phyloP scores from a whole-genome alignment of 1,284 basidiomycete species.

The Cryptococcus sp. region DNA sequence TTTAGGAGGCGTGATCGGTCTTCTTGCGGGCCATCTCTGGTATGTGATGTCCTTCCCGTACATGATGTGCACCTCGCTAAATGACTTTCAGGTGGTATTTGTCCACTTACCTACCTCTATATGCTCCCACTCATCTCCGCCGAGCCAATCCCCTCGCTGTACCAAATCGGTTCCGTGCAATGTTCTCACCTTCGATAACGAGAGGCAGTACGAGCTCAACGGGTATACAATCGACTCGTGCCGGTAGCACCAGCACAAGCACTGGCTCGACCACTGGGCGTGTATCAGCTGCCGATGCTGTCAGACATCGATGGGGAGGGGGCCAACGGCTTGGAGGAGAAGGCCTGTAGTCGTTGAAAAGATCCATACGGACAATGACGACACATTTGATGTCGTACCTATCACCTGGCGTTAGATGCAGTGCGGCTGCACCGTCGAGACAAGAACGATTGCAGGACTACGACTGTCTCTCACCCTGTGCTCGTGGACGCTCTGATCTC shows the following conservation, averaged over 20 bases:
- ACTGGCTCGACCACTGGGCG: neutral
- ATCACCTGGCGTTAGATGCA: too few relatives aligned
- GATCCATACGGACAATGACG: too few relatives aligned
- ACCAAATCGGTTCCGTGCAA: constrained; percentile 35
- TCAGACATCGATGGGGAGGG: constrained; percentile 47
- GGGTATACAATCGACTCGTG: constrained; percentile 10
- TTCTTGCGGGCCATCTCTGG: constrained; percentile 51
- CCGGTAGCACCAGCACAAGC: constrained; percentile 4
- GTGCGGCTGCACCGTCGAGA: too few relatives aligned
- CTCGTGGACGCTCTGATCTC: too few relatives aligned
- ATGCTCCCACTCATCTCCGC: constrained; percentile 41
- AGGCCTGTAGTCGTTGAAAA: constrained; percentile 12
- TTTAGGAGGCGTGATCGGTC: constrained; percentile 39
- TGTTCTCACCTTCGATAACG: constrained; percentile 15
- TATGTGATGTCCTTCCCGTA: constrained; percentile 5
- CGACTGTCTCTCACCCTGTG: too few relatives aligned
- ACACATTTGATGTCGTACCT: too few relatives aligned
- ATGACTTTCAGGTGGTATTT: constrained; percentile 47
- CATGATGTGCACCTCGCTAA: neutral
- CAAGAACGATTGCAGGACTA: too few relatives aligned
- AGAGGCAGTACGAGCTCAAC: constrained; percentile 10
- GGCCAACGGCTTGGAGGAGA: constrained; percentile 47
- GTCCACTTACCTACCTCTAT: constrained; percentile 43
- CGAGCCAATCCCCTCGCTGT: constrained; percentile 42
- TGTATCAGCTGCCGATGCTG: constrained; percentile 14